Evolutionary conservation across 495 filamentous ascomycete species (phyloP), one percentile per base, ranked within the genome.

Genomic region (Collariella sp.): DNA sequence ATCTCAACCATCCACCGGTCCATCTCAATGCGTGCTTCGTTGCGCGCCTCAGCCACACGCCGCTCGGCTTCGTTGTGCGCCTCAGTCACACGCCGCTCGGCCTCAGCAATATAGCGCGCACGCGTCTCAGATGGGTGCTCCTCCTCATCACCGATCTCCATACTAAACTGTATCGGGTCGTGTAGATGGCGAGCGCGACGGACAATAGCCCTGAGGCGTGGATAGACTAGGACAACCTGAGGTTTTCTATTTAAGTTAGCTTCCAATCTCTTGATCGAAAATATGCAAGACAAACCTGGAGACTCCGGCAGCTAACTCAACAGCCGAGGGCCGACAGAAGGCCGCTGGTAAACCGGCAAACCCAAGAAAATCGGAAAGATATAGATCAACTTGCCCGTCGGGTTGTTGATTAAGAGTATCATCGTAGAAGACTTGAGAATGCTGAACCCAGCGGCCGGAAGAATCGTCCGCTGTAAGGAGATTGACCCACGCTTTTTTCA

Each of bases 211-310:
- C 43, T 13, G 20, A 52, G 55, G 41, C 34, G 48, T n/a, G 41
- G 41, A 31, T 46, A 57, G 10, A 48, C 41, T 3, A 57, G 33
- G 9, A 4, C 15, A 48, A 57, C 29, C 23, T 10, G 13, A 23
- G 55, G 55, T 15, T 52, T 35, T 24, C 55, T 57, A 19, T 34
- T 42, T 26, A 26, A 26, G 54, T 57, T 52, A 57, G 55, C 16
- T 20, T 34, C 38, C 4, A 43, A 5, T 11, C n/a, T n/a, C 24
- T 22, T 46, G 9, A 18, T 10, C 29, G 9, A 26, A 5, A 33
- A 35, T 10, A 34, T 15, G 33, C n/a, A n/a, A 46, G 42, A 31
- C 55, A 49, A 43, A 57, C 55, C 55, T 45, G 24, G 19, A 19
- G 20, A 57, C 22, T 19, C 55, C 55, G 41, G 55, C 42, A 29